Evolutionary conservation across 2,329 filamentous ascomycete species (phyloP).

Genomic region (Xylariaceae sp.): DNA sequence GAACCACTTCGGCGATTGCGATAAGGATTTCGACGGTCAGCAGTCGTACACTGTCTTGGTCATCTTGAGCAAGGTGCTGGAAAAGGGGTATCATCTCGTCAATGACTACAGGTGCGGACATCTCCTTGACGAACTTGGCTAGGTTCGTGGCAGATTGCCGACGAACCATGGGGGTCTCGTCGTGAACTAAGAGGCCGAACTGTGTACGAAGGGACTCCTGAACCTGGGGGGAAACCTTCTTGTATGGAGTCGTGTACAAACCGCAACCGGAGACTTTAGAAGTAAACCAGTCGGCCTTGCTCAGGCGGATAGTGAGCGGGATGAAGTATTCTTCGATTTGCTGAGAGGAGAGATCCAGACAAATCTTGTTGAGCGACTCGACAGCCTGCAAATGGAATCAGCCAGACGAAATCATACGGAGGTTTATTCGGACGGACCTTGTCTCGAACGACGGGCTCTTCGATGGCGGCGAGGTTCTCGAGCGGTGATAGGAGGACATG

Average conservation of each 20-base stretch:
- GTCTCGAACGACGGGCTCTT: conserved; percentile 96
- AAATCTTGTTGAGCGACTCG: conserved; percentile 99
- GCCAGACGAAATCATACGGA: conserved; percentile 7
- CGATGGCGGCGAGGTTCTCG: conserved; percentile 97
- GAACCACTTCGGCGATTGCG: conserved; percentile 94
- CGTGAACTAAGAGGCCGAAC: conserved; percentile 91
- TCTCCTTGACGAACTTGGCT: conserved; percentile 96
- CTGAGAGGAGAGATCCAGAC: conserved; percentile 84
- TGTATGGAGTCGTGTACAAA: conserved; percentile 92
- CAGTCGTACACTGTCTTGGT: conserved; percentile 96
- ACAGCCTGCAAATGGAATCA: conserved; percentile 71
- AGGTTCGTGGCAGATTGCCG: conserved; percentile 96
- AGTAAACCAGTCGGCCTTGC: conserved; percentile 99
- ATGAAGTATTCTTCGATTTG: conserved; percentile 99
- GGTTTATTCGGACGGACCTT: conserved; percentile 85
- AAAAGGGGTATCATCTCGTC: conserved; percentile 99
- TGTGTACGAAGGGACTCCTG: conserved; percentile 93
- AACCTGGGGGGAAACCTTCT: conserved; percentile 83
- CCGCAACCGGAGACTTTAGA: conserved; percentile 98
- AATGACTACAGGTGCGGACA: conserved; percentile 89
- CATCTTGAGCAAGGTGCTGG: conserved; percentile 93
- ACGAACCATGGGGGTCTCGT: conserved; percentile 99
- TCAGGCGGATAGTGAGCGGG: conserved; percentile 90
- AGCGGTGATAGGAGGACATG: conserved; percentile 96
- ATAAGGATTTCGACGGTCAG: conserved; percentile 97